Conservation (phyloP, 306 rosid genomes). For the Elaeagnus macrophylla region DNA sequence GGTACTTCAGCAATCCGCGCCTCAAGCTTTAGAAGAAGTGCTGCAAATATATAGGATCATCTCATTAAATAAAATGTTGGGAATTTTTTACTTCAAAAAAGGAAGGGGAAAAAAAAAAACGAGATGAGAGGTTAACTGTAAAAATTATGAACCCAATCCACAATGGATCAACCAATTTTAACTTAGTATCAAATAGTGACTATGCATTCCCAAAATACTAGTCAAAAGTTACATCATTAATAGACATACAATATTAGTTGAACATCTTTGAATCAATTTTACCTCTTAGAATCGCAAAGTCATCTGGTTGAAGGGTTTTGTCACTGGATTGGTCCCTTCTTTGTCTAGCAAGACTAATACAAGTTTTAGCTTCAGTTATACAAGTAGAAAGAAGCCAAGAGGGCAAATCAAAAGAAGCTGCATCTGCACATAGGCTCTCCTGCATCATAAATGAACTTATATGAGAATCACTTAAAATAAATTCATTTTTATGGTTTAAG, state of each 20-base stretch:
- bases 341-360: slow-evolving; percentile 53
- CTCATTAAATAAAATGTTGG: slow-evolving; percentile 3
- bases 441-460: slow-evolving; percentile 28
- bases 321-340: slow-evolving; percentile 72
- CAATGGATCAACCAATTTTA: no score
- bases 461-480: no score
- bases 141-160: no score
- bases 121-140: no score
- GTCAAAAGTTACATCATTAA: slow-evolving; percentile 19
- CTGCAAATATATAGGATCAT: slow-evolving; percentile 41
- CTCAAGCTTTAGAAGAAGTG: slow-evolving; percentile 88
- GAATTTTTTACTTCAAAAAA: slow-evolving; percentile 14
- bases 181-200: not conserved
- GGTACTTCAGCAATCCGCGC: slow-evolving; percentile 83
- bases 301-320: slow-evolving; percentile 61
- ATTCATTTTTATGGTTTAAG: not conserved
- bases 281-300: slow-evolving; percentile 93
- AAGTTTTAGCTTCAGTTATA: slow-evolving; percentile 70
- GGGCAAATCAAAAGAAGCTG: slow-evolving; percentile 93
- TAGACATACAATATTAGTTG: slow-evolving; percentile 5
- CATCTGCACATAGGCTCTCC: slow-evolving; percentile 95
- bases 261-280: slow-evolving; percentile 18
- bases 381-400: slow-evolving; percentile 85
- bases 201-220: slow-evolving; percentile 9
- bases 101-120: slow-evolving; percentile 6